Evolutionary conservation across 768 basidiomycete genomes (phyloP), one percentile per base, ranked within the genome.

Genomic region (Tricholoma terreum): DNA sequence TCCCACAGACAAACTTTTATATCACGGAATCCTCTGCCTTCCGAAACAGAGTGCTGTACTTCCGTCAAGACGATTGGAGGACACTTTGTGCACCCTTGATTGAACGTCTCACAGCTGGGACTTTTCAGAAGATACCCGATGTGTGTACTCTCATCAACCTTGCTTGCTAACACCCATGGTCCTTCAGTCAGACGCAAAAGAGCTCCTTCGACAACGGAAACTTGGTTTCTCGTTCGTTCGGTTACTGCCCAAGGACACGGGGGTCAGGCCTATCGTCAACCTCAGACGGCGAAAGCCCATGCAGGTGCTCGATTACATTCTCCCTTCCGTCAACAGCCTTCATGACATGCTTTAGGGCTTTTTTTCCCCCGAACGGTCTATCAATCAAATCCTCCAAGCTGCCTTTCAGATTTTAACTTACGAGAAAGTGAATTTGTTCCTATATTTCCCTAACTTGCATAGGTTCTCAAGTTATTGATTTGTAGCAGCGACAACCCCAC

Each of bases 51-150:
- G 80, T 95, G 1, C 74, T 98, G 0, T 99, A 95, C 67, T 98
- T 97, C 69, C 84, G 92, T 10, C 94, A 98, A 54, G 93, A 96
- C 52, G 94, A 96, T 63, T 99, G 96, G 97, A 77, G 80, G n/a
- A 74, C 71, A 2, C 78, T 98, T 5, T 95, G 94, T 56, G 74
- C 80, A 9, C 97, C 97, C 1, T 78, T 98, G 24, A 76, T 96
- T 10, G 83, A 86, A 58, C 79, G 84, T n/a, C 79, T 99, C 34
- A 83, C 84, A 6, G 67, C 76, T 7, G 81, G 79, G 6, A 90
- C 89, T 0, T 94, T 97, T 67, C 74, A 81, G 58, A 81, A 83
- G 62, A 75, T 98, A 21, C 73, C 86, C 6, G 77, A 83, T 70
- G 95, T 93, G 62, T 9, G 76, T 22, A 43, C 15, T 35, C 4